phyloP scores from a whole-genome alignment of 2,329 filamentous ascomycete genomes.

The Aspergillus sp. region DNA sequence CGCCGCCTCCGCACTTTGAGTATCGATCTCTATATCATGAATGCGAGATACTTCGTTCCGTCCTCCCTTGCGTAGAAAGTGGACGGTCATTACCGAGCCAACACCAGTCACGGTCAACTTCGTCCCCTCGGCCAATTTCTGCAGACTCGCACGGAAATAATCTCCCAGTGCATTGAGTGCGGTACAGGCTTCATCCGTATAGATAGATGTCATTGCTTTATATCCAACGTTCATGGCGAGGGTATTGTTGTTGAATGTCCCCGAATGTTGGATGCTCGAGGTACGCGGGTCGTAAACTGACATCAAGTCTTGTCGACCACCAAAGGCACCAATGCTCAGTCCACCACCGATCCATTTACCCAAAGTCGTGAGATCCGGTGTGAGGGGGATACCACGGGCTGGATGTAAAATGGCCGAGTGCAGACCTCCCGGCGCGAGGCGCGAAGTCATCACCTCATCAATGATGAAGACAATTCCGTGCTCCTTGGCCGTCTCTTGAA shows the following conservation, averaged over 20 bases:
- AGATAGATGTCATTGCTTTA: background rate
- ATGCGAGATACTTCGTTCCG: background rate
- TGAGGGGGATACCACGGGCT: constrained; percentile 38
- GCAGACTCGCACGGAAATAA: background rate
- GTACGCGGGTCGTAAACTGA: constrained; percentile 31
- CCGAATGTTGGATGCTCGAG: constrained; percentile 52
- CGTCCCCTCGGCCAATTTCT: background rate
- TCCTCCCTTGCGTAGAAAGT: background rate
- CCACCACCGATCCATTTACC: constrained; percentile 70
- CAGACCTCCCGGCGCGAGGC: constrained; percentile 55
- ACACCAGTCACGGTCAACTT: background rate
- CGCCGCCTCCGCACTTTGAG: background rate
- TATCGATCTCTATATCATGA: background rate
- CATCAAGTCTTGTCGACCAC: constrained; percentile 60
- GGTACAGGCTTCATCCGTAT: constrained; percentile 1
- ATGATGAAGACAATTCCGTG: constrained; percentile 62
- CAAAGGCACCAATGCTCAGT: constrained; percentile 66
- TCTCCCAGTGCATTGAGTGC: background rate
- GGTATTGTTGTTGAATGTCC: constrained; percentile 69
- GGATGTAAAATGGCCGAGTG: constrained; percentile 24
- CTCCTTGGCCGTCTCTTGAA: constrained; percentile 43
- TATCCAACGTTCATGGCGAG: constrained; percentile 51
- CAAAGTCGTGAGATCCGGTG: constrained; percentile 62
- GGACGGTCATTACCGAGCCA: constrained; percentile 5
- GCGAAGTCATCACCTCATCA: constrained; percentile 71